phyloP scores from a whole-genome alignment of 176 grass and related monocot genomes.

The Dactylis glomerata region DNA sequence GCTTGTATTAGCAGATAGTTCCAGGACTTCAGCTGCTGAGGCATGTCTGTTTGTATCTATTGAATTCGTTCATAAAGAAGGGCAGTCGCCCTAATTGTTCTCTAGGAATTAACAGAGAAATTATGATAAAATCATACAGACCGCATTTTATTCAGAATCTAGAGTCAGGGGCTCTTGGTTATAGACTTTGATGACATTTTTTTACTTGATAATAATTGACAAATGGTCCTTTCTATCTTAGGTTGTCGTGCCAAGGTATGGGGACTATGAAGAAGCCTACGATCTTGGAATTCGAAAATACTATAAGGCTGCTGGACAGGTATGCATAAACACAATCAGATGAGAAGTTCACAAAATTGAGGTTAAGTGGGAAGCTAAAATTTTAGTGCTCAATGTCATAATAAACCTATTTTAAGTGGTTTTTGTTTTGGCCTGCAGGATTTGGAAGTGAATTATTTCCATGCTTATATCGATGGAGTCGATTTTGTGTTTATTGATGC shows the following conservation, averaged over 20 bases:
- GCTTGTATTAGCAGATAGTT: neutral
- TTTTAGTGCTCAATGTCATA: neutral
- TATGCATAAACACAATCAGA: conserved; percentile 15
- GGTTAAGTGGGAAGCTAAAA: neutral
- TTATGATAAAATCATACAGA: neutral
- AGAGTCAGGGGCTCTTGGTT: neutral
- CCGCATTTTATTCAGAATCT: neutral
- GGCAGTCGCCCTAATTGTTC: neutral
- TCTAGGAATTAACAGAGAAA: neutral
- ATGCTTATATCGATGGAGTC: conserved; percentile 84
- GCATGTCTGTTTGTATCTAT: no score
- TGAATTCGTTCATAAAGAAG: neutral
- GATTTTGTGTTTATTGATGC: conserved; percentile 92
- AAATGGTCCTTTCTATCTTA: conserved; percentile 41
- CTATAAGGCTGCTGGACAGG: conserved; percentile 84
- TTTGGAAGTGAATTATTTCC: conserved; percentile 85
- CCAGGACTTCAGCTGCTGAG: neutral
- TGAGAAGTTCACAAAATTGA: no score
- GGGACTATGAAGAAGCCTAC: conserved; percentile 64
- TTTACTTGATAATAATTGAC: neutral
- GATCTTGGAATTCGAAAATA: conserved; percentile 69
- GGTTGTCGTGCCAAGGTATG: conserved; percentile 89
- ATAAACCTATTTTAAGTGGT: neutral
- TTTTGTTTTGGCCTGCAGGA: conserved; percentile 48
- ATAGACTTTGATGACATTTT: neutral